A percentile compares a stretch with the other conserved stretches of the same genome.
These are phyloP conservation scores for Jimgerdemannia lactiflua DNA, from an alignment of 192 early-diverging fungal genomes.

Conservation along the genomic window DNA sequence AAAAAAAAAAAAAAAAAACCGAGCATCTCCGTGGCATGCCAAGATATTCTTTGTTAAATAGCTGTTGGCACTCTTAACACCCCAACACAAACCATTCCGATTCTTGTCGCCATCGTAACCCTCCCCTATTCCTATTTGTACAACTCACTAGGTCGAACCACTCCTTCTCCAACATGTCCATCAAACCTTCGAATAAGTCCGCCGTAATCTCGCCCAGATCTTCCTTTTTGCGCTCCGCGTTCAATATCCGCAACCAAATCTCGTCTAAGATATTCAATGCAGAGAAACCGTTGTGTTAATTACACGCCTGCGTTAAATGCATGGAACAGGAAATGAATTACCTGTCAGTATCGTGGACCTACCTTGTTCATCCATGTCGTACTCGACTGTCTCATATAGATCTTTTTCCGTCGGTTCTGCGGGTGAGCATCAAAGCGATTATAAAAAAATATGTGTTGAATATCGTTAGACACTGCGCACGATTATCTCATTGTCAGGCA, in stretches of 20 bases:
- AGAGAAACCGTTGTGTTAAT: no score
- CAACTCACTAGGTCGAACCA: constrained; percentile 88
- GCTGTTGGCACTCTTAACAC: no score
- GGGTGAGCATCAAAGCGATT: neutral
- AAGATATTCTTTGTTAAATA: no score
- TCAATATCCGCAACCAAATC: constrained; percentile 69
- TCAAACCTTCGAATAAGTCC: constrained; percentile 77
- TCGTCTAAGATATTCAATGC: constrained; percentile 54
- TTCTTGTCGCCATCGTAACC: no score
- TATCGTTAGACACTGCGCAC: no score
- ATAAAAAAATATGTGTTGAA: no score
- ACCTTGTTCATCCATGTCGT: constrained; percentile 98
- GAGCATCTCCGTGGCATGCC: no score
- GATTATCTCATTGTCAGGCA: no score
- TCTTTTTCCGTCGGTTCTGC: constrained; percentile 57
- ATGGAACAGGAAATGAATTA: neutral
- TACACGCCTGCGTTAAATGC: no score
- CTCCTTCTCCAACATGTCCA: constrained; percentile 93
- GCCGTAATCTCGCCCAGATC: constrained; percentile 33
- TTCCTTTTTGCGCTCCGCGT: constrained; percentile 57
- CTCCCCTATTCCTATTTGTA: neutral
- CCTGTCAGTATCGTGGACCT: constrained; percentile 2
- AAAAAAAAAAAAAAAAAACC: no score
- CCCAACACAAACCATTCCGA: no score
- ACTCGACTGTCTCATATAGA: constrained; percentile 73